Percentiles rank a stretch among this genome's conserved stretches.
These are phyloP conservation scores for Stenogyne calaminthoides DNA, from an alignment of 305 asterid species.

Conservation along the genomic window DNA sequence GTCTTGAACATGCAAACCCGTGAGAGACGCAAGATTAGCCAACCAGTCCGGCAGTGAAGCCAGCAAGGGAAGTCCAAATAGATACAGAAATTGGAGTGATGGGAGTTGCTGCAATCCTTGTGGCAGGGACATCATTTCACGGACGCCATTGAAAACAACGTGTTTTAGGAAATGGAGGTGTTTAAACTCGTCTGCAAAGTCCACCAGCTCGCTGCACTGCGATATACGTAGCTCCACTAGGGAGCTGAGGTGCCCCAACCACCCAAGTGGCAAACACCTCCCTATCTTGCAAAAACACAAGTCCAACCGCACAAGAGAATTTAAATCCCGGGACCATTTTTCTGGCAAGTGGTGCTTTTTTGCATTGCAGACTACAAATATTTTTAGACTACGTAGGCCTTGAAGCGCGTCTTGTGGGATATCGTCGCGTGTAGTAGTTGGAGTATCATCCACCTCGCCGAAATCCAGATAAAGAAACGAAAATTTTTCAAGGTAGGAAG, in stretches of 20 bases:
- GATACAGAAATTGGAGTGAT: no score
- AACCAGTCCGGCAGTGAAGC: slow-evolving; percentile 4
- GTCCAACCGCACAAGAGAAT: neutral
- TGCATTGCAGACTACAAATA: neutral
- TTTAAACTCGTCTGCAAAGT: neutral
- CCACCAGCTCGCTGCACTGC: neutral
- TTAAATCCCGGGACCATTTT: neutral
- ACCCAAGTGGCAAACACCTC: neutral
- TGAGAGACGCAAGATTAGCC: neutral
- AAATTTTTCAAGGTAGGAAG: neutral
- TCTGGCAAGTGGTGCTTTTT: neutral
- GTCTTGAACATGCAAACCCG: neutral
- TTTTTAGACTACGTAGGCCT: neutral
- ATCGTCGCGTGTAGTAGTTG: neutral
- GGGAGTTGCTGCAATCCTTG: no score
- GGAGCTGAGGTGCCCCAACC: neutral
- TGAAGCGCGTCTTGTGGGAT: neutral
- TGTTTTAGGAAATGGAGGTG: neutral
- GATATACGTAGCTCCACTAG: neutral
- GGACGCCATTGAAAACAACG: no score
- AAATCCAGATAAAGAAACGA: neutral
- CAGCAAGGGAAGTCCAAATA: neutral
- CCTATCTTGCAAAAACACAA: neutral
- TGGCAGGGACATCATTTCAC: no score
- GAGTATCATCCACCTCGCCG: neutral